Percentiles rank a stretch among this genome's conserved stretches.
phyloP scores from a whole-genome alignment of 2,329 filamentous ascomycete species.

The Microcera coccophila region DNA sequence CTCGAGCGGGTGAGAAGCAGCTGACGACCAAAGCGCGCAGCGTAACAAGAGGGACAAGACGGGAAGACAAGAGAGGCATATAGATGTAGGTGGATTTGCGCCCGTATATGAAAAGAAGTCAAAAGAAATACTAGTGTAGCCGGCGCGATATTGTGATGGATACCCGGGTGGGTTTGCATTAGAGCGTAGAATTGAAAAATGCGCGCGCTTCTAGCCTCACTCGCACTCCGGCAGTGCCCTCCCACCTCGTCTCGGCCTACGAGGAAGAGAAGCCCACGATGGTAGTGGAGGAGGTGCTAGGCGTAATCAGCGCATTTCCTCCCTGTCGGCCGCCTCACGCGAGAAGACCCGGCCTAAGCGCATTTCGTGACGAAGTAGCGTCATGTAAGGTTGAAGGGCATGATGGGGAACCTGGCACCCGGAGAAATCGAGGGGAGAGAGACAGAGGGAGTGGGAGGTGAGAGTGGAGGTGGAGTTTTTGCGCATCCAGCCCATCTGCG shows the following conservation, averaged over 20 bases:
- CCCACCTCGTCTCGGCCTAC: not conserved
- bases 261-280: too few relatives aligned
- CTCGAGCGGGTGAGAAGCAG: not conserved
- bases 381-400: not conserved
- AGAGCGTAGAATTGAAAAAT: not conserved
- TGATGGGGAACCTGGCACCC: too few relatives aligned
- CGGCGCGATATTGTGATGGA: not conserved
- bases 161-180: not conserved
- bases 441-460: too few relatives aligned
- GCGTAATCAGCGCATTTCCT: constrained; percentile 22
- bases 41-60: not conserved
- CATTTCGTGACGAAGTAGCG: not conserved
- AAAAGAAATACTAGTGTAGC: not conserved
- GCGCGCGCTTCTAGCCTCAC: not conserved
- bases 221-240: not conserved
- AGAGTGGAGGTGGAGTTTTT: too few relatives aligned
- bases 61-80: too few relatives aligned
- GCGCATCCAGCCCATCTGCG: too few relatives aligned
- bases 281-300: constrained; percentile 1
- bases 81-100: too few relatives aligned
- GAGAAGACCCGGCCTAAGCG: constrained; percentile 1
- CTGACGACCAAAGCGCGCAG: not conserved
- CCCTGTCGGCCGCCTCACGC: constrained; percentile 23
- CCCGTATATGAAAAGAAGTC: not conserved
- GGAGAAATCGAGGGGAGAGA: too few relatives aligned